These are phyloP conservation scores for Mortierella sp. DNA, from an alignment of 371 early-diverging fungal species.

Conservation along the genomic window DNA sequence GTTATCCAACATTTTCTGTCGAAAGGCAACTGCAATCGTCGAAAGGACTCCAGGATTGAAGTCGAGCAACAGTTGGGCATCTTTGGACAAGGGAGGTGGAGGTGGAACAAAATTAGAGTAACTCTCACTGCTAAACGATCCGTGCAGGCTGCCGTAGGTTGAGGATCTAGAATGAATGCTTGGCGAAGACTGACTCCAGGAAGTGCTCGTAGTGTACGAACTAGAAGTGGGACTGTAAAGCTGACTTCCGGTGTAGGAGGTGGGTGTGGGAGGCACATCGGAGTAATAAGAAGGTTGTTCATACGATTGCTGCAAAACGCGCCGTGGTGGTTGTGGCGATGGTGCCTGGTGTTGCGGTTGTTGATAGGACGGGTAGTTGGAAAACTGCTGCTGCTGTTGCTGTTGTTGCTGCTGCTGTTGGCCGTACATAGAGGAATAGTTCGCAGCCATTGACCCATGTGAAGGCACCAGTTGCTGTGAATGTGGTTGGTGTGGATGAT, in stretches of 20 bases:
- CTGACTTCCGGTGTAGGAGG: conserved; percentile 13
- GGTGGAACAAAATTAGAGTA: background rate
- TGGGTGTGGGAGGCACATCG: conserved; percentile 6
- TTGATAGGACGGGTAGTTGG: background rate
- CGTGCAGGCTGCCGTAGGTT: conserved; percentile 13
- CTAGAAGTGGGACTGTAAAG: conserved; percentile 6
- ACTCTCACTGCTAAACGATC: conserved; percentile 15
- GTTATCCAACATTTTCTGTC: conserved; percentile 47
- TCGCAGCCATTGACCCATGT: background rate
- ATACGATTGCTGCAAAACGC: background rate
- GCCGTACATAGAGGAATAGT: background rate
- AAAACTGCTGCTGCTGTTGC: conserved; percentile 10
- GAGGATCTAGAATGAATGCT: conserved; percentile 6
- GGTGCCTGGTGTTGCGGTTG: conserved; percentile 4
- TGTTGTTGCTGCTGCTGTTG: conserved; percentile 15
- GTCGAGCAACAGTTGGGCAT: conserved; percentile 36
- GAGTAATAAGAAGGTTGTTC: conserved; percentile 10
- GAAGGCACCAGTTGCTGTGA: background rate
- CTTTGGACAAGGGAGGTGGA: conserved; percentile 11
- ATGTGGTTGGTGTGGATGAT: background rate
- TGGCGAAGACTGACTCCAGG: conserved; percentile 31
- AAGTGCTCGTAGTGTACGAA: background rate
- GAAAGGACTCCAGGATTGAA: conserved; percentile 51
- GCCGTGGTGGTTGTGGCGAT: conserved; percentile 6
- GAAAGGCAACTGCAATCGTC: conserved; percentile 50